Evolutionary conservation across 2,329 filamentous ascomycete genomes (phyloP), one percentile per base, ranked within the genome.

Genomic region (Ampelomyces quisqualis): DNA sequence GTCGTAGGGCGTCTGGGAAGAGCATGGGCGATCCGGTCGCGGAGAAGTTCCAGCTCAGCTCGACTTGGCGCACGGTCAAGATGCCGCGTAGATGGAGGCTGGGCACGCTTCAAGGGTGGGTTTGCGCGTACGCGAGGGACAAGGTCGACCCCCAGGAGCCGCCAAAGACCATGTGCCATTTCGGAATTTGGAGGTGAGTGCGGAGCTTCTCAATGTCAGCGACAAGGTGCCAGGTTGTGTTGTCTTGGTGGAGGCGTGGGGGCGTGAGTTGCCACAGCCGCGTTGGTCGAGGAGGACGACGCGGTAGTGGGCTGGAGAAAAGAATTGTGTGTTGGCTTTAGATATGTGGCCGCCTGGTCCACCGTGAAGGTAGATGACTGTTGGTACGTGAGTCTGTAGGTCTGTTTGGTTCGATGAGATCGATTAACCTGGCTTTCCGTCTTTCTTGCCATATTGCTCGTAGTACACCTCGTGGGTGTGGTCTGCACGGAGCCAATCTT

Each of bases 121-220:
- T 62, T 47, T 76, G 67, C 1, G 73, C 58, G 50, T 76, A 76
- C 17, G 69, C 62, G 1, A 76, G 57, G 0, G 71, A 57, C 11
- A 76, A 62, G 0, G 72, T 73, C 3, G 70, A 71, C 22, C 73
- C 73, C 73, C 73, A 76, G 1, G 72, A 75, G 2, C 73, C 72
- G 26, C 74, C 74, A 44, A 75, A 77, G 3, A 76, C 68, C 28
- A 68, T 40, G 40, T 62, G 59, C 74, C 73, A 76, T 52, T 72
- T 72, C 6, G 53, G 27, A 20, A 76, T 69, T 1, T 59, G 38
- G 5, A 76, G 59, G 37, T 74, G 70, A 11, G 60, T 45, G 26
- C 74, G 67, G 2, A 76, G 55, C 1, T 56, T 51, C 44, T 76
- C 73, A 46, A 76, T 70, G 43, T 77, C 74, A n/a, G 63, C 49